Base-by-base conservation (phyloP, 1,284 basidiomycete genomes). In the Ganoderma lingzhi region DNA sequence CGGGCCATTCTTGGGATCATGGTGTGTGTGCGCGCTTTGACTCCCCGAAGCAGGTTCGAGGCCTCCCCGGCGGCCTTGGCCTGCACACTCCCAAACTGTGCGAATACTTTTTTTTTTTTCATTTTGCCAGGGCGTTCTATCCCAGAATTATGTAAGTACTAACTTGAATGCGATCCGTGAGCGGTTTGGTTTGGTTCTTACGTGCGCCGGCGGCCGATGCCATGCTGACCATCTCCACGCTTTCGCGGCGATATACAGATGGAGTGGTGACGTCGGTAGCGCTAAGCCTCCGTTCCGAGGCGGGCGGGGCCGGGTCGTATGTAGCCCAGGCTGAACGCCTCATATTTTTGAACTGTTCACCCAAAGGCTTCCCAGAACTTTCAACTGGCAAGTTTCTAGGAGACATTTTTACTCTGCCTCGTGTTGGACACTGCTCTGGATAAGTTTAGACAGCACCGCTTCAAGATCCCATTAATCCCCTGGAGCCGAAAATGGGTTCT, bases 61-160 rank as follows among this genome's bases (percentile, higher is more conserved):
- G 94, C 63, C 78, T 93, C 19, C 79, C 94, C 37, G 86, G 93
- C 69, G 88, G 85, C 6, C 79, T 80, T 56, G 87, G 92, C 73
- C 90, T 94, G 70, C 85, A 83, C 60, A 85, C 84, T 0, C 78
- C 92, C 15, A 87, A 84, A 68, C 82, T 94, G n/a, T 82, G 80
- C 23, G 89, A 23, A 23, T 23, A 23, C 23, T 1, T 23, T 23
- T 23, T 23, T 23, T 23, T 23, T 23, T 23, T n/a, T n/a, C n/a
- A 93, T 76, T 79, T 94, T 14, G 93, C 42, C 84, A 85, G 32
- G 84, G 87, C 3, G 89, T 90, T 14, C 84, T 94, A 23, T 93
- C 93, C 80, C 93, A 94, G 76, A 93, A 94, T 76, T 93, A 92
- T 23, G 23, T 23, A 23, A 23, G 23, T 23, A 23, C 23, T 1